Base-by-base conservation (phyloP, 176 grass and related monocot species). In the Triticum dicoccoides region DNA sequence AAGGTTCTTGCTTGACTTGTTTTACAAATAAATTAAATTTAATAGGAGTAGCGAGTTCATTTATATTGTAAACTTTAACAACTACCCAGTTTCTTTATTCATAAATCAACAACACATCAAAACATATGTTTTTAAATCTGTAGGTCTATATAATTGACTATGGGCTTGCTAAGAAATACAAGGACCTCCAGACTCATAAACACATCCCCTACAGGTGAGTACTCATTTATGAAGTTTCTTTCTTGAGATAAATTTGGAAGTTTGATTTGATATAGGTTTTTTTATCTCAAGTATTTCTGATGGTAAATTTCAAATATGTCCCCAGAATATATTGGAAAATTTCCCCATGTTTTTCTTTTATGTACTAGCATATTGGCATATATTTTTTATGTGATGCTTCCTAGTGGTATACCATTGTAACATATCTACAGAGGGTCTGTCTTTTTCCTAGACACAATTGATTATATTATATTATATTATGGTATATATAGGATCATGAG, bases 111-210 rank as follows among this genome's bases (percentile, higher is more conserved):
- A 69, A 25, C 34, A 39, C 29, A 82, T 73, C 25, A 73, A 42
- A 18, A 79, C 18, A 56, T 74, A 9, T 63, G 0, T 35, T 85
- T 61, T 85, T 65, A 27, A 27, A 83, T 73, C 2, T 78, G 51
- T 73, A 97, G 95, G 95, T 97, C 42, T 97, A 97, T 61, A 93
- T 97, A 38, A 97, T 97, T 86, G 95, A 97, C 87, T 97, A 95
- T 84, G 95, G 95, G 11, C 92, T 97, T 90, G 92, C 95, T 65
- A 97, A 97, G 85, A 97, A 97, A 86, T 97, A 93, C 90, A 88
- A 93, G 86, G 92, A 95, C 54, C 90, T 97, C 88, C 92, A 97
- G 66, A 97, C 95, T 89, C 92, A 97, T 82, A 97, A 97, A 68
- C 95, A 97, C 78, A 94, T 94, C 61, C 92, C 95, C 4, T 97